Conservation (phyloP, 2,329 filamentous ascomycete genomes). For the Fusarium sp. region DNA sequence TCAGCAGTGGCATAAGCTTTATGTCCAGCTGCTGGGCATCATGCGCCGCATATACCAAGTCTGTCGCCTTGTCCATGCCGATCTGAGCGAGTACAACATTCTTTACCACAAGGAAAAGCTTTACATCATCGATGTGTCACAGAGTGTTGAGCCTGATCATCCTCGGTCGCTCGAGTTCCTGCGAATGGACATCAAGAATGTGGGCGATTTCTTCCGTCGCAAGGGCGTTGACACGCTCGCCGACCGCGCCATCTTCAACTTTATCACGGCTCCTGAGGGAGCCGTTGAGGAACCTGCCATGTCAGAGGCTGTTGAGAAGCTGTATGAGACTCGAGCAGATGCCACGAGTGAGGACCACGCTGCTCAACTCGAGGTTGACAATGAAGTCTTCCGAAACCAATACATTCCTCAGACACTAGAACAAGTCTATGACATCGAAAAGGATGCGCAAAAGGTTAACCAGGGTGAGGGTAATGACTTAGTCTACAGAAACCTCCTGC, state of each 20-base stretch:
- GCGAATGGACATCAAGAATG: conserved; percentile 98
- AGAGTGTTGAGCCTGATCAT: conserved; percentile 97
- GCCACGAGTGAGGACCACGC: conserved; percentile 62
- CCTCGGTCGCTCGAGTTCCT: conserved; percentile 92
- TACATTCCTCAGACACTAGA: conserved; percentile 97
- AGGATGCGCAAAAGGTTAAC: conserved; percentile 82
- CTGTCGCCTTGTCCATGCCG: conserved; percentile 92
- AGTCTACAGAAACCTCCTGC: conserved; percentile 86
- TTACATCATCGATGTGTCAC: conserved; percentile 97
- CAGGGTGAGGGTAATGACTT: conserved; percentile 80
- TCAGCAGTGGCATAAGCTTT: conserved; percentile 79
- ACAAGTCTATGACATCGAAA: conserved; percentile 95
- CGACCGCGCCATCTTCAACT: conserved; percentile 85
- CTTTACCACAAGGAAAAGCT: conserved; percentile 85
- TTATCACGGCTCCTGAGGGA: conserved; percentile 75
- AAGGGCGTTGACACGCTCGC: conserved; percentile 84
- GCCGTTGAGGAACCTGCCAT: conserved; percentile 71
- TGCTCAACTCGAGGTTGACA: conserved; percentile 78
- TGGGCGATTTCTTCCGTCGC: conserved; percentile 89
- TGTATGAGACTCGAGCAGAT: conserved; percentile 69
- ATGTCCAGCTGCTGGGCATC: conserved; percentile 84
- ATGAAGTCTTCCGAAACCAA: conserved; percentile 93
- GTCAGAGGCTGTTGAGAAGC: conserved; percentile 68
- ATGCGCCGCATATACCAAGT: conserved; percentile 95
- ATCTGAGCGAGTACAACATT: conserved; percentile 98